These are phyloP conservation scores for Citrus reticulata DNA, from an alignment of 345 rosid genomes.

Conservation along the genomic window DNA sequence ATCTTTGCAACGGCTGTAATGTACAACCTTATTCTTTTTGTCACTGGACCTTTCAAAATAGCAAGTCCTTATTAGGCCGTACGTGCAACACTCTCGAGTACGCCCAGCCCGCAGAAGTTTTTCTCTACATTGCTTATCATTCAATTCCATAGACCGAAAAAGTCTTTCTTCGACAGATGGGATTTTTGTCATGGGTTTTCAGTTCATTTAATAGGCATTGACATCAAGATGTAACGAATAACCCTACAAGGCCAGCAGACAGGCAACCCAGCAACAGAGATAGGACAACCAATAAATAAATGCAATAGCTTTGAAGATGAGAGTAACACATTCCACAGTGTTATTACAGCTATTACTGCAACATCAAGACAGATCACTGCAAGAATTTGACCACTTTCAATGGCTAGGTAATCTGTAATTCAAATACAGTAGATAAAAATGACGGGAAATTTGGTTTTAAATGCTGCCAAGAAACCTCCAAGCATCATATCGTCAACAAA, in stretches of 20 bases:
- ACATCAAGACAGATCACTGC: neutral
- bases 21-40: too few relatives aligned
- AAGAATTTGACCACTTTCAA: neutral
- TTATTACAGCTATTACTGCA: neutral
- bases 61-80: too few relatives aligned
- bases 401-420: neutral
- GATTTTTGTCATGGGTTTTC: too few relatives aligned
- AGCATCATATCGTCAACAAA: neutral
- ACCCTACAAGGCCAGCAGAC: neutral
- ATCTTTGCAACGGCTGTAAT: too few relatives aligned
- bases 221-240: neutral
- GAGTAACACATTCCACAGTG: neutral
- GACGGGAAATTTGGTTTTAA: neutral
- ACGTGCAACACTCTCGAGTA: too few relatives aligned
- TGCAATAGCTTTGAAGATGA: neutral
- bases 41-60: too few relatives aligned
- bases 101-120: too few relatives aligned
- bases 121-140: too few relatives aligned
- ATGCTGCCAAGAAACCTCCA: neutral
- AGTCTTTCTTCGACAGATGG: too few relatives aligned
- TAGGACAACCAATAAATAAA: neutral
- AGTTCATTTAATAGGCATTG: neutral
- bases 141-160: too few relatives aligned
- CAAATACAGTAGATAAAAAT: neutral
- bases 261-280: neutral